Base-by-base conservation (phyloP, 306 rosid species). In the Echinosophora koreensis region DNA sequence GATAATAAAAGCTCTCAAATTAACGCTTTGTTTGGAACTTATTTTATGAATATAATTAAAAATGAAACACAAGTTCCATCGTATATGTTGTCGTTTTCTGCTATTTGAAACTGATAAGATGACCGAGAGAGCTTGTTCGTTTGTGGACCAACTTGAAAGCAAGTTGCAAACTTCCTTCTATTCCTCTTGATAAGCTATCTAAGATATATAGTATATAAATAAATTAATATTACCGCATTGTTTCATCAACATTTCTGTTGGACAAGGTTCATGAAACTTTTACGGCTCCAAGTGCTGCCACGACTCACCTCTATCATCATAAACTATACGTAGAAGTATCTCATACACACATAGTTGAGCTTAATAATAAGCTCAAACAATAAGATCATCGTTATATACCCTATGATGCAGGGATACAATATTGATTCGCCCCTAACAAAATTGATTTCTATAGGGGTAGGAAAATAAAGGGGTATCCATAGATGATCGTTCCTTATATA, bases 141-240 rank as follows among this genome's bases (percentile, higher is more conserved):
- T 70, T 57, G 74, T 66, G 82, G 52, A 73, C 72, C 42, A 72
- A 14, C 13, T 15, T 16, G 2, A 28, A 30, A 61, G 62, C 44
- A 62, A 72, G 49, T 71, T 66, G 42, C 71, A 32, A 27, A 34
- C 1, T 63, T 62, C 44, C 15, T 44, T 27, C 41, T 54, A 44
- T 32, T 74, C 28, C 55, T 70, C 6, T 63, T 79, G 75, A 86
- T 82, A 82, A 80, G 59, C 51, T 79, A 80, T 76, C 72, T 80
- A 38, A 35, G 8, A 38, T 54, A 22, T 38, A 38, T 9, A 8
- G 13, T 50, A 10, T 57, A 11, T 57, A 22, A 22, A 22, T 22
- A 22, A 22, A 22, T 22, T 22, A 22, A 22, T 22, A 22, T 22
- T 12, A 27, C 11, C 3, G 16, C 64, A 28, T 27, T 16, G 1